Conservation (phyloP, 225 moss, liverwort and hornwort species). For the Neckera pumila region DNA sequence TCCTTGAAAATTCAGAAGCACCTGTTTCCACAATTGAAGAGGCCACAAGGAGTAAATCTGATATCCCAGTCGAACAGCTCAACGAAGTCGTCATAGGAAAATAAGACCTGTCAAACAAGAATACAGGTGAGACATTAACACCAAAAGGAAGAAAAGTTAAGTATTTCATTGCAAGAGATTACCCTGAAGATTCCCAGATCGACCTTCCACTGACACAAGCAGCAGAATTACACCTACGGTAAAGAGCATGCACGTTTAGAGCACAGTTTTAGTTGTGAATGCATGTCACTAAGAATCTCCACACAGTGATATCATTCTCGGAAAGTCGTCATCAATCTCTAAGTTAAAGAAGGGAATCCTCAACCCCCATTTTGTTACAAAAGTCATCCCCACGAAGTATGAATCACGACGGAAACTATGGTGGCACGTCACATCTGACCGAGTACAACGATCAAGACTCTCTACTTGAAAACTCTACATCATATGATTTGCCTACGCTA, state of each 20-base stretch:
- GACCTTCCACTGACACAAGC: neutral
- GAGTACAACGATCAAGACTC: neutral
- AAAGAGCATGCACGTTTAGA: neutral
- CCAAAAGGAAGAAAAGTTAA: neutral
- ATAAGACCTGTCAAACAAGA: slow-evolving; percentile 57
- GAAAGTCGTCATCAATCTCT: neutral
- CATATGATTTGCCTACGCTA: neutral
- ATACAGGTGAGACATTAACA: neutral
- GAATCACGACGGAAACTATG: neutral
- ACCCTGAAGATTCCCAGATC: neutral
- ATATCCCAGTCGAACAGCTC: slow-evolving; percentile 65
- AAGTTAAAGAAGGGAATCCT: neutral
- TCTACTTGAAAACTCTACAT: neutral
- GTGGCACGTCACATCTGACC: neutral
- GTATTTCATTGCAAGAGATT: neutral
- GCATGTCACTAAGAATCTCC: neutral
- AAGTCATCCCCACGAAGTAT: neutral
- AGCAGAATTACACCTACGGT: neutral
- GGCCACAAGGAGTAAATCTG: slow-evolving; percentile 65
- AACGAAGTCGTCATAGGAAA: slow-evolving; percentile 61
- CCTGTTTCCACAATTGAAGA: slow-evolving; percentile 97
- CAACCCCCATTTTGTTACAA: neutral
- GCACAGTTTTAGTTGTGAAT: neutral
- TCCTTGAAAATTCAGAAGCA: neutral
- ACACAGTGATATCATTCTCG: neutral